A percentile compares a stretch with the other conserved stretches of the same genome.
Evolutionary conservation across 345 rosid species (phyloP).

Genomic region (Turritis glabra): DNA sequence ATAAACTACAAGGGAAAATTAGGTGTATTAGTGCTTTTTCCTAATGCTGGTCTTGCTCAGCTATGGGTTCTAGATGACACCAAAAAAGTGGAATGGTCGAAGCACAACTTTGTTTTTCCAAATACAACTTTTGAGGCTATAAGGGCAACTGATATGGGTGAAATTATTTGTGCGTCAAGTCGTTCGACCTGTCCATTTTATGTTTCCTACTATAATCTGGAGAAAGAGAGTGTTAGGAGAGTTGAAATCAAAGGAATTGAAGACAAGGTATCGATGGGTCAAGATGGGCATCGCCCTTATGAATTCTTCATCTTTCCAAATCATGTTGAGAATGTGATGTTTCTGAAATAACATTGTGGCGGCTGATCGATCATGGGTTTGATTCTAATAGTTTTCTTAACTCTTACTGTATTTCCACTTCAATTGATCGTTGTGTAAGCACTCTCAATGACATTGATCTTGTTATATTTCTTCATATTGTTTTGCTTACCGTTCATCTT

Average conservation of each 20-base stretch:
- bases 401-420: no score
- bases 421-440: no score
- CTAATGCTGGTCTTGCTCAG: no score
- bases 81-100: background rate
- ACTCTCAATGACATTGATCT: background rate
- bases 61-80: background rate
- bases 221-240: background rate
- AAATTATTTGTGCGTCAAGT: background rate
- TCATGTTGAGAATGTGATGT: conserved; percentile 22
- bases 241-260: conserved; percentile 6
- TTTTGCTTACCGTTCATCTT: background rate
- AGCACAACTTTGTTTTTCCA: background rate
- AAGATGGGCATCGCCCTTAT: background rate
- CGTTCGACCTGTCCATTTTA: background rate
- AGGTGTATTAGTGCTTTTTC: background rate
- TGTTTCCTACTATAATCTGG: conserved; percentile 7
- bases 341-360: background rate
- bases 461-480: background rate
- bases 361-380: background rate
- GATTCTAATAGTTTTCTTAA: background rate
- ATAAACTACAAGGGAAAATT: conserved; percentile 23
- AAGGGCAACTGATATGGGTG: conserved; percentile 8
- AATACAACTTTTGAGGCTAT: fast-evolving
- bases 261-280: background rate
- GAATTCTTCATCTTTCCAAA: background rate